phyloP scores from a whole-genome alignment of 2,329 filamentous ascomycete species.

The Sporothrix luriei region DNA sequence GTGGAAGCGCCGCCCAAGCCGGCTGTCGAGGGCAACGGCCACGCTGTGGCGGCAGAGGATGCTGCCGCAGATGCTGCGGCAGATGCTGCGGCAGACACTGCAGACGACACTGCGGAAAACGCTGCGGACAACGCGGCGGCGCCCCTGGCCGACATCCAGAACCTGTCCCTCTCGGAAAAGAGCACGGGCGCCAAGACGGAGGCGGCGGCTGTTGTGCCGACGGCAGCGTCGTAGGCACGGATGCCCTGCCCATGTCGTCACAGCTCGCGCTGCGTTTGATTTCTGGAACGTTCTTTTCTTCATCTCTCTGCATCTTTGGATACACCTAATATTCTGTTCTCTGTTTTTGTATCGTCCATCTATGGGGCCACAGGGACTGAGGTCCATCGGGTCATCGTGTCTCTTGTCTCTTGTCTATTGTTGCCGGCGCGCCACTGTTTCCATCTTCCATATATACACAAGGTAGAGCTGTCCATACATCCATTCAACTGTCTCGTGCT shows the following conservation, averaged over 20 bases:
- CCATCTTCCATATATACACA: neutral
- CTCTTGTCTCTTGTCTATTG: neutral
- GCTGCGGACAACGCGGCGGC: neutral
- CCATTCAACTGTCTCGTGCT: neutral
- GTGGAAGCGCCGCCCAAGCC: constrained; percentile 28
- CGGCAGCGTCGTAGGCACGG: constrained; percentile 17
- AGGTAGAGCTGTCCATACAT: neutral
- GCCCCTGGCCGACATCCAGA: constrained; percentile 22
- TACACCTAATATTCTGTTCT: neutral
- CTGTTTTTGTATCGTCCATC: neutral
- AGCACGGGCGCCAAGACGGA: constrained; percentile 9
- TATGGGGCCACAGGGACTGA: neutral
- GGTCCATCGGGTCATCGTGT: neutral
- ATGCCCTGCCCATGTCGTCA: neutral
- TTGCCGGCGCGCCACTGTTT: neutral
- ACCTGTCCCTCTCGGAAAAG: constrained; percentile 33
- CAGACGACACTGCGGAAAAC: no score
- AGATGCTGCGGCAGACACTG: no score
- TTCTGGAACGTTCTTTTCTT: neutral
- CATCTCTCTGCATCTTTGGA: neutral
- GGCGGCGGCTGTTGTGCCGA: neutral
- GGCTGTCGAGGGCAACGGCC: constrained; percentile 22
- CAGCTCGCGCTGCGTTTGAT: neutral
- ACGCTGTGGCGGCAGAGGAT: constrained; percentile 13
- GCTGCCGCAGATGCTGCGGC: no score